A percentile compares a stretch with the other conserved stretches of the same genome.
phyloP scores from a whole-genome alignment of 2,329 filamentous ascomycete species.

The Aspergillus bombycis region DNA sequence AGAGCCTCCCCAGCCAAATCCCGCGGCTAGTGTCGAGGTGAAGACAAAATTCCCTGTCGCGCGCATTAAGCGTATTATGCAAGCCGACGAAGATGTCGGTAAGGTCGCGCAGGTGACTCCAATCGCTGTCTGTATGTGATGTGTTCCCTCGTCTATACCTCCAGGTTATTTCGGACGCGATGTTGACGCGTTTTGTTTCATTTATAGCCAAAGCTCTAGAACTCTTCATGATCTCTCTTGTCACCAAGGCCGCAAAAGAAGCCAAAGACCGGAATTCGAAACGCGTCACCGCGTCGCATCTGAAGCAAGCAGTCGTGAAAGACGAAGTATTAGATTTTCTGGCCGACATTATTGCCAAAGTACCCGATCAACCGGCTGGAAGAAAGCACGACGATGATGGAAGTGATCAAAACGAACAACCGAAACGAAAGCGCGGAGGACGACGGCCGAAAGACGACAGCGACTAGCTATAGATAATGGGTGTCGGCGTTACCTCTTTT shows the following conservation, averaged over 20 bases:
- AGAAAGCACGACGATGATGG: constrained; percentile 49
- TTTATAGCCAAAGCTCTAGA: constrained; percentile 82
- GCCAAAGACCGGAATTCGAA: constrained; percentile 83
- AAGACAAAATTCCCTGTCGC: constrained; percentile 96
- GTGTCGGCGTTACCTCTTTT: not conserved
- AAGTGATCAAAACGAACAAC: constrained; percentile 51
- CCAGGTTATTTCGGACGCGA: not conserved
- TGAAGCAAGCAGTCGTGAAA: constrained; percentile 85
- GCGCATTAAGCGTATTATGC: constrained; percentile 98
- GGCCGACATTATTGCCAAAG: constrained; percentile 83
- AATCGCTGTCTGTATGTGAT: constrained; percentile 75
- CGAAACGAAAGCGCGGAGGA: constrained; percentile 50
- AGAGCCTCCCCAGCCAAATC: constrained; percentile 27
- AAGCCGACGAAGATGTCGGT: constrained; percentile 96
- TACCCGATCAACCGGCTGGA: constrained; percentile 64
- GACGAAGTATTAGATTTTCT: constrained; percentile 96
- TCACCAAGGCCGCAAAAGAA: constrained; percentile 83
- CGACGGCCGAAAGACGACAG: constrained; percentile 46
- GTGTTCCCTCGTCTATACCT: not conserved
- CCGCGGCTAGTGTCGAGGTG: constrained; percentile 68
- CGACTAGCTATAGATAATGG: constrained; percentile 26
- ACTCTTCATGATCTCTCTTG: constrained; percentile 95
- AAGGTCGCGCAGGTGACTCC: constrained; percentile 98
- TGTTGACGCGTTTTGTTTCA: not conserved
- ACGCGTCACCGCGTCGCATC: constrained; percentile 83